Evolutionary conservation across 176 grass and related monocot genomes (phyloP).

Genomic region (Zizania latifolia): DNA sequence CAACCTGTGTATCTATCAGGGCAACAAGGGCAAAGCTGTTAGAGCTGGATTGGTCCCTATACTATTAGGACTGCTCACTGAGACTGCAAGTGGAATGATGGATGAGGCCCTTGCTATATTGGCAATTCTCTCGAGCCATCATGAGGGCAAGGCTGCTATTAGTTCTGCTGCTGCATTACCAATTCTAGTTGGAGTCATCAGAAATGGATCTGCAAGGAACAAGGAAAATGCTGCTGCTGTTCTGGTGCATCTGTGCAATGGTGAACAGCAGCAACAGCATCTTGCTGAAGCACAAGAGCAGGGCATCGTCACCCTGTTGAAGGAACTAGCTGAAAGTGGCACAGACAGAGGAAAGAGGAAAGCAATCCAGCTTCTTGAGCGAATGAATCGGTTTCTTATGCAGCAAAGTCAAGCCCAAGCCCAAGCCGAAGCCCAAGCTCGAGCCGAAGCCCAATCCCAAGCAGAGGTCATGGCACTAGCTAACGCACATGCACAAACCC

Average conservation of each 20-base stretch:
- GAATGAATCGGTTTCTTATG: conserved; percentile 60
- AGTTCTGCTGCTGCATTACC: conserved; percentile 50
- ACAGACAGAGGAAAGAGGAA: conserved; percentile 83
- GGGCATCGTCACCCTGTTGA: conserved; percentile 50
- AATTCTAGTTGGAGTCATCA: conserved; percentile 62
- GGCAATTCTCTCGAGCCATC: conserved; percentile 74
- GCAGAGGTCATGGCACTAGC: conserved; percentile 29
- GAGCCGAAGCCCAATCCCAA: too few relatives aligned
- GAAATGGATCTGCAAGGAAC: conserved; percentile 68
- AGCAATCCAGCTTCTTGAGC: conserved; percentile 61
- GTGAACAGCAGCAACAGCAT: conserved; percentile 63
- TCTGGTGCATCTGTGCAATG: conserved; percentile 75
- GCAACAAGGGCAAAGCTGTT: conserved; percentile 84
- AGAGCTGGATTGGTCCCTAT: conserved; percentile 75
- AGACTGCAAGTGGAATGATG: conserved; percentile 57
- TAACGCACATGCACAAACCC: background rate
- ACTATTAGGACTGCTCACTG: conserved; percentile 54
- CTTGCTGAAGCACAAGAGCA: conserved; percentile 74
- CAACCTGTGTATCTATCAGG: conserved; percentile 87
- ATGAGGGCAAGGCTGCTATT: conserved; percentile 69
- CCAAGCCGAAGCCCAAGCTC: too few relatives aligned
- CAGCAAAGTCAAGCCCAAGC: conserved; percentile 64
- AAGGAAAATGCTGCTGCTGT: conserved; percentile 84
- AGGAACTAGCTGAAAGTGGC: conserved; percentile 63
- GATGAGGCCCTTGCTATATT: conserved; percentile 86